phyloP scores from a whole-genome alignment of 768 basidiomycete genomes.

The Boletus bicolor region DNA sequence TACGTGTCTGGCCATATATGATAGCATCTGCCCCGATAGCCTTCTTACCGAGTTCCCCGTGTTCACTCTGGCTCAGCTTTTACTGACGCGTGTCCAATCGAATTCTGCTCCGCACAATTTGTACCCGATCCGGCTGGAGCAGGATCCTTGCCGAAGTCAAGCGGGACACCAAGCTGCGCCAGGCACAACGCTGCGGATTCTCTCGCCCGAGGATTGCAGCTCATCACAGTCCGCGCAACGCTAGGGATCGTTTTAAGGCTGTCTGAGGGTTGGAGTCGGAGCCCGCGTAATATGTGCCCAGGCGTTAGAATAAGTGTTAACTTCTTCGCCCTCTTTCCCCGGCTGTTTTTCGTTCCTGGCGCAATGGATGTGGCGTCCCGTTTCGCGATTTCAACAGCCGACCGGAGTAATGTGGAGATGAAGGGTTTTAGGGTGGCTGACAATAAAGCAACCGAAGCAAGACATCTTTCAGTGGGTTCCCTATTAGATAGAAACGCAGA shows the following conservation, averaged over 20 bases:
- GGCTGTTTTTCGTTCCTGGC: slow-evolving; percentile 15
- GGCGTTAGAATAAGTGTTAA: slow-evolving; percentile 35
- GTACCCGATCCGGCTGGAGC: not conserved
- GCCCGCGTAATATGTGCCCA: slow-evolving; percentile 39
- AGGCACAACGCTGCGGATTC: slow-evolving; percentile 29
- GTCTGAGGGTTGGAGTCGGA: slow-evolving; percentile 17
- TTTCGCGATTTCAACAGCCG: slow-evolving; percentile 33
- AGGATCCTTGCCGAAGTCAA: slow-evolving; percentile 19
- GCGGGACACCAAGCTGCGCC: slow-evolving; percentile 29
- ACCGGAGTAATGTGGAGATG: slow-evolving; percentile 32
- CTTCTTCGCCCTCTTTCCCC: slow-evolving; percentile 25
- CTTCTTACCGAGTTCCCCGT: not conserved
- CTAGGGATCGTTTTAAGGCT: not conserved
- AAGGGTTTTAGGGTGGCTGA: slow-evolving; percentile 32
- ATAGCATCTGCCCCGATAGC: not conserved
- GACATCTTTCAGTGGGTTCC: slow-evolving; percentile 19
- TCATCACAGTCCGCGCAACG: not conserved
- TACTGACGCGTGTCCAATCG: not conserved
- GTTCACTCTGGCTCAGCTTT: slow-evolving; percentile 14
- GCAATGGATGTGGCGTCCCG: slow-evolving; percentile 28
- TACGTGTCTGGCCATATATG: not conserved
- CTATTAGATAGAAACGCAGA: slow-evolving; percentile 9
- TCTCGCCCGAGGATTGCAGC: slow-evolving; percentile 5
- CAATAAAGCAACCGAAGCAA: slow-evolving; percentile 40
- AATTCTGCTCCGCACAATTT: not conserved